Conservation (phyloP, 164 flowering plant species). For the Magnolia changhungtana region DNA sequence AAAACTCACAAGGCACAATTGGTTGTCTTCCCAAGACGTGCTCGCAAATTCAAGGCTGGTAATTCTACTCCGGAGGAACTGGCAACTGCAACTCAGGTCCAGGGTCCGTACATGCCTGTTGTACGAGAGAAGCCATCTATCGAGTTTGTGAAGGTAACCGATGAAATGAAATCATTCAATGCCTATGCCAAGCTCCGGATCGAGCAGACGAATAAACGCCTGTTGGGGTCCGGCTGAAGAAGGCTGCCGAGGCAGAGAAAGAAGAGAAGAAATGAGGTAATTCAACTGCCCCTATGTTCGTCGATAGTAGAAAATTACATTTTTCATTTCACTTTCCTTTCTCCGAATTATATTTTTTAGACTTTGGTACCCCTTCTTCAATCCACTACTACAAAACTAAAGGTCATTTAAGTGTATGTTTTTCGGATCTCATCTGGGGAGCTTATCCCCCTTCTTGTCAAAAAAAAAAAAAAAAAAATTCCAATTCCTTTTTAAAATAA, state of each 20-base stretch:
- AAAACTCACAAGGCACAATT: constrained; percentile 82
- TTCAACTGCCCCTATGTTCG: not conserved
- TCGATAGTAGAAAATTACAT: too few species aligned
- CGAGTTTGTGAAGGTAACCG: constrained; percentile 48
- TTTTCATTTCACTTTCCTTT: too few species aligned
- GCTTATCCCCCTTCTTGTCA: too few species aligned
- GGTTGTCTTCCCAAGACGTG: constrained; percentile 78
- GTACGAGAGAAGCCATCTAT: constrained; percentile 37
- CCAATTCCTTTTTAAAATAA: too few species aligned
- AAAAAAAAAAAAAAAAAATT: too few species aligned
- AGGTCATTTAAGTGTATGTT: too few species aligned
- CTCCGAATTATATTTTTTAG: too few species aligned
- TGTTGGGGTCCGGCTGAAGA: constrained; percentile 46
- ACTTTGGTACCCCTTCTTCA: too few species aligned
- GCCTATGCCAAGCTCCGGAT: constrained; percentile 50
- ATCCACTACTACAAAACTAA: too few species aligned
- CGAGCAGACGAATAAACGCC: constrained; percentile 42
- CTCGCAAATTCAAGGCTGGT: constrained; percentile 61
- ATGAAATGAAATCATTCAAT: constrained; percentile 50
- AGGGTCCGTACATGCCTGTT: constrained; percentile 45
- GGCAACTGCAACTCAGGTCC: constrained; percentile 45
- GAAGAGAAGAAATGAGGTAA: constrained; percentile 50
- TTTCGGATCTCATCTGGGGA: too few species aligned
- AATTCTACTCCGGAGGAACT: constrained; percentile 44
- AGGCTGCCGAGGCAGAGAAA: constrained; percentile 64